Conservation (phyloP, 1,139 yeast species). For the Yamadazyma epiphylla region DNA sequence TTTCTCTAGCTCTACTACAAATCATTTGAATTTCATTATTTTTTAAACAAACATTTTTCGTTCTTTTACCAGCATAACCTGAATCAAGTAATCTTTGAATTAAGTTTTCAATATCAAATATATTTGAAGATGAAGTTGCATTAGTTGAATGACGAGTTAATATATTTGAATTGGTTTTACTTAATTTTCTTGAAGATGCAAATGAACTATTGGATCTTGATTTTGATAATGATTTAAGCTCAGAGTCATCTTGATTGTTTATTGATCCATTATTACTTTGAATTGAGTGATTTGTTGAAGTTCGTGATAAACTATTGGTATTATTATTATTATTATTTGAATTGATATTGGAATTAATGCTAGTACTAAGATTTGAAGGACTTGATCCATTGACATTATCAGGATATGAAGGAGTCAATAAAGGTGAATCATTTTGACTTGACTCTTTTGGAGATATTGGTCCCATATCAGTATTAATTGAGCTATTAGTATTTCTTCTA, state of each 20-base stretch:
- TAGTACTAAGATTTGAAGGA: slow-evolving; percentile 7
- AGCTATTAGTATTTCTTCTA: slow-evolving; percentile 36
- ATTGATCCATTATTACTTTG: slow-evolving; percentile 7
- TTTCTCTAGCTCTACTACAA: slow-evolving; percentile 84
- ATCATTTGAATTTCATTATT: slow-evolving; percentile 82
- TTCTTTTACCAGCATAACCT: slow-evolving; percentile 90
- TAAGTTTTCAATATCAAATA: slow-evolving; percentile 76
- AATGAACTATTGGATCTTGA: slow-evolving; percentile 14
- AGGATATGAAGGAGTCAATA: slow-evolving; percentile 7
- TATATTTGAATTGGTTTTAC: slow-evolving; percentile 12
- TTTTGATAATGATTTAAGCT: slow-evolving; percentile 9
- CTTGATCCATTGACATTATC: slow-evolving; percentile 3
- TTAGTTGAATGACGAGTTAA: slow-evolving; percentile 10
- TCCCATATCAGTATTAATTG: slow-evolving; percentile 2
- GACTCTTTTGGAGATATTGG: slow-evolving; percentile 8
- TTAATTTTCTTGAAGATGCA: slow-evolving; percentile 9
- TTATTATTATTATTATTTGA: neutral
- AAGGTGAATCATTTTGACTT: slow-evolving; percentile 4
- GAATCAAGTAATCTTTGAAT: slow-evolving; percentile 90
- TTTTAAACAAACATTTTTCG: slow-evolving; percentile 83
- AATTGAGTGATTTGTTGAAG: slow-evolving; percentile 37
- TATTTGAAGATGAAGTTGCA: slow-evolving; percentile 13
- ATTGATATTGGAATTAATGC: slow-evolving; percentile 6
- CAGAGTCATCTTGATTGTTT: slow-evolving; percentile 4
- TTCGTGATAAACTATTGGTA: slow-evolving; percentile 16